Percentiles rank a stretch among this genome's conserved stretches.
Conservation (phyloP, 345 rosid species). For the Passiflora organensis region DNA sequence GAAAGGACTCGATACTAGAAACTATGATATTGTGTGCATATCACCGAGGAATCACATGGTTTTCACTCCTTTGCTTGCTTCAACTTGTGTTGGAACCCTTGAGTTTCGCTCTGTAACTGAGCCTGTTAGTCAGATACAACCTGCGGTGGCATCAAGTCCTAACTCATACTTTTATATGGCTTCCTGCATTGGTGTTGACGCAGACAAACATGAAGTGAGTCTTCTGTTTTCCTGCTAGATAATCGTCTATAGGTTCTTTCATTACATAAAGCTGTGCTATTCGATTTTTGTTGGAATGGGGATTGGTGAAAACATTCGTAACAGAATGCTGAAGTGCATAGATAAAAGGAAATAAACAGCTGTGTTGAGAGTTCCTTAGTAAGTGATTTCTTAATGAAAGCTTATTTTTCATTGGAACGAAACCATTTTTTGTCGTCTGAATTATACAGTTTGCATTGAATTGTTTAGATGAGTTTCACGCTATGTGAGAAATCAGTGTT, state of each 20-base stretch:
- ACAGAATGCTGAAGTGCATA: not conserved
- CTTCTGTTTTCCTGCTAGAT: not conserved
- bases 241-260: not conserved
- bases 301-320: not conserved
- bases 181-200: constrained; percentile 63
- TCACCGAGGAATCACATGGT: constrained; percentile 88
- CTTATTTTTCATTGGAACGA: too few species aligned
- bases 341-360: not conserved
- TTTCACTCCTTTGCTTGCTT: constrained; percentile 73
- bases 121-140: constrained; percentile 74
- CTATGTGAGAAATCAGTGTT: not conserved
- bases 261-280: not conserved
- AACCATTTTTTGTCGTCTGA: too few species aligned
- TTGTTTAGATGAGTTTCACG: not conserved
- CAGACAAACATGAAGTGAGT: constrained; percentile 66
- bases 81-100: constrained; percentile 75
- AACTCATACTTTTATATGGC: constrained; percentile 83
- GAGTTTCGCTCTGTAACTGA: constrained; percentile 91
- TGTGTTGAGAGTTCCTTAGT: not conserved
- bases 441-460: too few species aligned
- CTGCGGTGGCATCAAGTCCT: constrained; percentile 64
- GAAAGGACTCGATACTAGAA: constrained; percentile 52
- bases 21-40: constrained; percentile 61
- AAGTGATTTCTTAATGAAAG: too few species aligned
- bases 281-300: too few species aligned